Evolutionary conservation across 2,329 filamentous ascomycete species (phyloP).

Genomic region (Exophiala bonariae): DNA sequence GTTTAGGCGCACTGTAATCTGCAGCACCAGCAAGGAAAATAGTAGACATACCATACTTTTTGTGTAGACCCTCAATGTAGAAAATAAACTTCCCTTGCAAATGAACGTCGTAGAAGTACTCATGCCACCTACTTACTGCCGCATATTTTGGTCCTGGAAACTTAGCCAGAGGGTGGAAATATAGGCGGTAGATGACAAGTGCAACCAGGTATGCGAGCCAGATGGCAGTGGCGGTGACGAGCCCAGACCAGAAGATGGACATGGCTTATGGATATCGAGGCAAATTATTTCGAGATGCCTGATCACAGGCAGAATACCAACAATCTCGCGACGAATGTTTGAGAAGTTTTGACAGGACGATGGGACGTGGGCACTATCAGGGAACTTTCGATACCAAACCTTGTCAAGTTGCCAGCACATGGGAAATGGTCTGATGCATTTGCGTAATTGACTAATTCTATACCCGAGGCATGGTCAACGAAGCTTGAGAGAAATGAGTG

Average conservation of each 20-base stretch:
- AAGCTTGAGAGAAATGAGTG: too few relatives aligned
- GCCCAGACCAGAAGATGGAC: background rate
- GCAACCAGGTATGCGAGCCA: slow-evolving; percentile 11
- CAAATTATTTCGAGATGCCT: too few relatives aligned
- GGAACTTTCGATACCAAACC: too few relatives aligned
- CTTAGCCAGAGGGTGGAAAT: slow-evolving; percentile 31
- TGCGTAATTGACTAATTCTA: too few relatives aligned
- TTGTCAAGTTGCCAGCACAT: too few relatives aligned
- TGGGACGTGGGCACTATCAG: too few relatives aligned
- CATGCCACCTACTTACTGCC: slow-evolving; percentile 31
- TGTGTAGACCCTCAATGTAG: slow-evolving; percentile 36
- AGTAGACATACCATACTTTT: slow-evolving; percentile 32
- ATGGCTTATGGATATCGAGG: background rate
- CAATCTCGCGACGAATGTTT: too few relatives aligned
- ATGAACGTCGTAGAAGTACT: slow-evolving; percentile 35
- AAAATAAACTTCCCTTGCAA: slow-evolving; percentile 33
- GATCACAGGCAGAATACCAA: too few relatives aligned
- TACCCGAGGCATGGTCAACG: too few relatives aligned
- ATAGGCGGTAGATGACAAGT: slow-evolving; percentile 32
- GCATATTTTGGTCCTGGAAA: slow-evolving; percentile 37
- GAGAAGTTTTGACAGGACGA: too few relatives aligned
- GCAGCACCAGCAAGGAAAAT: too few relatives aligned
- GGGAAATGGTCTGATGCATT: too few relatives aligned
- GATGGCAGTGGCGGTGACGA: background rate
- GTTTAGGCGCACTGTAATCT: background rate